Conservation (phyloP, 2,329 filamentous ascomycete genomes). For the Fusarium sp. region DNA sequence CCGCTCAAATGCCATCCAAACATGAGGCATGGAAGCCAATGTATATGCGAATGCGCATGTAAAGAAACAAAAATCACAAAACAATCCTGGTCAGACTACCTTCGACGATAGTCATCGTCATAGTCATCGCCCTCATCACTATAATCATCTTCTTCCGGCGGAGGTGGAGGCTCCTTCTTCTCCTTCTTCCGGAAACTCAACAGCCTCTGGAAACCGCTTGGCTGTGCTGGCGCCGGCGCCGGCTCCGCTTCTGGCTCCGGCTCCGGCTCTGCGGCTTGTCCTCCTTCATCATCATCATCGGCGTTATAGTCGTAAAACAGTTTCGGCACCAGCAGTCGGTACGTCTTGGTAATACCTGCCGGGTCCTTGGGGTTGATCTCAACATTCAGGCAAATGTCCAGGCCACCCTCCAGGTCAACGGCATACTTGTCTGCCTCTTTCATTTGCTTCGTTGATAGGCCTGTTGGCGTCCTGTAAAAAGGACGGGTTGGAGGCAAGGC, state of each 20-base stretch:
- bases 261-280: constrained; percentile 20
- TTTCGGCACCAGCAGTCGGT: constrained; percentile 83
- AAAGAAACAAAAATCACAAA: constrained; percentile 15
- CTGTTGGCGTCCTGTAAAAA: constrained; percentile 75
- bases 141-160: constrained; percentile 39
- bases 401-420: constrained; percentile 80
- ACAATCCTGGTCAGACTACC: constrained; percentile 22
- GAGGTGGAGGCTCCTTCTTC: constrained; percentile 30
- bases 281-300: constrained; percentile 53
- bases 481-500: constrained; percentile 43
- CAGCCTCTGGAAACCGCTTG: constrained; percentile 55
- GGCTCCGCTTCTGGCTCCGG: constrained; percentile 12
- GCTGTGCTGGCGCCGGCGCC: constrained; percentile 38
- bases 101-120: constrained; percentile 34
- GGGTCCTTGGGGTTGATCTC: constrained; percentile 88
- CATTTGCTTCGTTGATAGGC: constrained; percentile 68
- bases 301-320: constrained; percentile 67
- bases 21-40: constrained; percentile 2
- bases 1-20: constrained; percentile 17
- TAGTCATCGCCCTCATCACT: constrained; percentile 43
- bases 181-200: constrained; percentile 55
- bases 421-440: constrained; percentile 62
- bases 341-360: constrained; percentile 84
- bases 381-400: constrained; percentile 88
- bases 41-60: constrained; percentile 10